Evolutionary conservation across 2,329 filamentous ascomycete species (phyloP).

Genomic region (Teratosphaeria pseudoeucalypti): DNA sequence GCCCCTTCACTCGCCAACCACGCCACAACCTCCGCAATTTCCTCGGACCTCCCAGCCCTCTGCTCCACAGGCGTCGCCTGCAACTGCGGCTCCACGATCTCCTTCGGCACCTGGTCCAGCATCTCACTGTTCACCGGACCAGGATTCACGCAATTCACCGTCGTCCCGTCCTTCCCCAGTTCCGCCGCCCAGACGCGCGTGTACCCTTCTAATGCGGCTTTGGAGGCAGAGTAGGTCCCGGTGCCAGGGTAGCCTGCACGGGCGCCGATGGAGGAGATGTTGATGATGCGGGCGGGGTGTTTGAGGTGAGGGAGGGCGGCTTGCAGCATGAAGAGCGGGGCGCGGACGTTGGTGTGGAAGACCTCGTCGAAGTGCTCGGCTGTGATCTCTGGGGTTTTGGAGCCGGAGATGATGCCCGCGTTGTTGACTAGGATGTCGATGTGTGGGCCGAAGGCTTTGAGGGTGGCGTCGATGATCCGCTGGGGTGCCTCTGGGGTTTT

Average conservation of each 20-base stretch:
- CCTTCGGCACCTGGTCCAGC: slow-evolving; percentile 42
- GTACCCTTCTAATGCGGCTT: slow-evolving; percentile 50
- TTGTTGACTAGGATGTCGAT: slow-evolving; percentile 3
- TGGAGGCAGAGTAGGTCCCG: slow-evolving; percentile 46
- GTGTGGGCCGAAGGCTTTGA: neutral
- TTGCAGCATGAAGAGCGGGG: neutral
- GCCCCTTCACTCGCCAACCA: slow-evolving; percentile 38
- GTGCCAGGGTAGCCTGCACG: slow-evolving; percentile 27
- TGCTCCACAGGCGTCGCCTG: slow-evolving; percentile 42
- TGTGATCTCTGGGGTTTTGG: neutral
- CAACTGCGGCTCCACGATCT: slow-evolving; percentile 41
- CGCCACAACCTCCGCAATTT: slow-evolving; percentile 47
- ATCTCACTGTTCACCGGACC: slow-evolving; percentile 51
- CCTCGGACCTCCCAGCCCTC: slow-evolving; percentile 41
- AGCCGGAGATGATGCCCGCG: neutral
- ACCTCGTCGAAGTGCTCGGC: neutral
- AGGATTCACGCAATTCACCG: slow-evolving; percentile 51
- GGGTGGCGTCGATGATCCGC: neutral
- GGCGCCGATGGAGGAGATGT: slow-evolving; percentile 46
- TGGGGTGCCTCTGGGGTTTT: neutral
- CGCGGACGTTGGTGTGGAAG: slow-evolving; percentile 1
- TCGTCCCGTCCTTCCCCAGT: slow-evolving; percentile 46
- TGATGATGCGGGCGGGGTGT: slow-evolving; percentile 44
- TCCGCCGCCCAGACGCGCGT: slow-evolving; percentile 51
- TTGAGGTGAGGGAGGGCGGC: neutral